These are phyloP conservation scores for Beauveria australis DNA, from an alignment of 2,329 filamentous ascomycete genomes.

Conservation along the genomic window DNA sequence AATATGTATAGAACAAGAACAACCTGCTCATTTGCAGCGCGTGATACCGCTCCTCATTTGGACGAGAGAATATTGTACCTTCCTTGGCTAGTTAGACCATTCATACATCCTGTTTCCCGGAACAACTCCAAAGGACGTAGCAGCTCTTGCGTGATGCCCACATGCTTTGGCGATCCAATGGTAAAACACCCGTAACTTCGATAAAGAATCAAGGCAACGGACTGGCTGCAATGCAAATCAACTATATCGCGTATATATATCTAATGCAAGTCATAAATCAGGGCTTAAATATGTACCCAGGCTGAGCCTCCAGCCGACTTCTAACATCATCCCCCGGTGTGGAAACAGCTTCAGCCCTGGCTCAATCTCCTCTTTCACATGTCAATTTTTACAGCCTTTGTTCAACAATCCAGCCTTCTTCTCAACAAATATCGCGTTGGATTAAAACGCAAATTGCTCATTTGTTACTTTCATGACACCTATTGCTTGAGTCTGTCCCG, in stretches of 20 bases:
- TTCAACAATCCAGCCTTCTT: slow-evolving; percentile 4
- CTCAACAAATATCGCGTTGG: slow-evolving; percentile 2
- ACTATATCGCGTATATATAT: not conserved
- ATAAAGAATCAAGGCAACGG: not conserved
- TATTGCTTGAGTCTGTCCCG: not conserved
- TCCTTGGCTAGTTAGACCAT: not conserved
- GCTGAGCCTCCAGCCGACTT: not conserved
- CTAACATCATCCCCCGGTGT: not conserved
- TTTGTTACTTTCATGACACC: not conserved
- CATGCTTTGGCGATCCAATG: not conserved
- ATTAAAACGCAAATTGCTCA: not conserved
- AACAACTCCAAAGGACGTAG: not conserved
- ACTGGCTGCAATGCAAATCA: not conserved
- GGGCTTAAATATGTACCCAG: not conserved
- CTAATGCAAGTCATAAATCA: not conserved
- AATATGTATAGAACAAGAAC: too few relatives aligned
- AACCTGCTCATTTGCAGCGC: not conserved
- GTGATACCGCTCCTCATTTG: slow-evolving; percentile 5
- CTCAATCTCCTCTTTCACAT: slow-evolving; percentile 8
- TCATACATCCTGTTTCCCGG: too few relatives aligned
- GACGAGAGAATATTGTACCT: not conserved
- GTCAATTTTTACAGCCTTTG: not conserved
- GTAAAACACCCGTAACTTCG: not conserved
- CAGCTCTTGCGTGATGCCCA: not conserved
- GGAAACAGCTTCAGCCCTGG: slow-evolving; percentile 1